Base-by-base conservation (phyloP, 2,329 filamentous ascomycete species). In the Apiospora aurea region DNA sequence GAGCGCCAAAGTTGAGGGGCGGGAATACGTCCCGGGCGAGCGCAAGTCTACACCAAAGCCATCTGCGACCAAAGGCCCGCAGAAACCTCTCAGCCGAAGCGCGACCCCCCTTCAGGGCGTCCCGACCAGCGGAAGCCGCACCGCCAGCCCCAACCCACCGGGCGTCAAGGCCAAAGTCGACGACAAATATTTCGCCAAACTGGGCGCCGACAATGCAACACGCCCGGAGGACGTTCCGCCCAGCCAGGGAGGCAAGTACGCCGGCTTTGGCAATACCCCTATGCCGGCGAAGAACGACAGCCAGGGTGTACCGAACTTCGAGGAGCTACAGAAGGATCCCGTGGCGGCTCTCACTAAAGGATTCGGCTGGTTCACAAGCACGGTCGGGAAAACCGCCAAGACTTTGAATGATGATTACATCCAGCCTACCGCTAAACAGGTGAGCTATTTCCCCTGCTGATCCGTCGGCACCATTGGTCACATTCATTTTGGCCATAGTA, bases 311-410 rank as follows among this genome's bases (percentile, higher is more conserved):
- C 93, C 93, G 0, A 90, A 90, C 16, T 85, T 96, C n/a, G 92
- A 96, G 71, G 96, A 98, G 71, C 90, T 98, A 79, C 94, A 97
- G 82, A 93, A 92, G 80, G 96, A 99, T 80, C 95, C 96, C 0
- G 87, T 98, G 74, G 95, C 90, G 0, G 95, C 96, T 21, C 83
- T 99, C 77, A 94, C 91, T 41, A 98, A 97, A 83, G 94, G 96
- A 0, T 97, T 98, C 78, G 96, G 96, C 11, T 98, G 96, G 95
- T 94, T 98, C 79, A 90, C 94, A 24, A 93, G 90, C 46, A 95
- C 94, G 16, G 94, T 98, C 57, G 91, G 91, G 38, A 97, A 96
- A 87, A 93, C 94, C 75, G 96, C 95, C 49, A 97, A 97, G 86
- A 94, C 90, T 21, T 92, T 98, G 34, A 97, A 98, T 81, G 93